Base-by-base conservation (phyloP, 352 stramenopile species). In the Pythium aphanidermatum region DNA sequence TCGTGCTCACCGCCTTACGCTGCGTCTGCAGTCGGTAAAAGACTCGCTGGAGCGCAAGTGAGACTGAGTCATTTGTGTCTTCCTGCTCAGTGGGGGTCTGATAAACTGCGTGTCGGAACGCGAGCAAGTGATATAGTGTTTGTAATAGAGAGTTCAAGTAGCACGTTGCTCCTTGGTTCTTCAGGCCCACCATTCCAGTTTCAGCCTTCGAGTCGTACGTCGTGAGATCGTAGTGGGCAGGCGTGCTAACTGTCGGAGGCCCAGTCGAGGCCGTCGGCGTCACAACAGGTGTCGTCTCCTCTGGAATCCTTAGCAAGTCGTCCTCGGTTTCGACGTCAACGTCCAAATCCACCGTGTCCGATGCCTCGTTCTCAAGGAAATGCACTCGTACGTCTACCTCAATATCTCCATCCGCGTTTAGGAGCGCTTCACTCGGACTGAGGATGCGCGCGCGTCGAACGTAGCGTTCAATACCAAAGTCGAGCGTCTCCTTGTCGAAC, bases 131-230 rank as follows among this genome's bases (percentile, higher is more conserved):
- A 55, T 92, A 97, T 16, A 97, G 64, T 39, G 83, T 96, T 65
- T 97, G 88, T 20, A 97, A 72, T 14, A 97, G 58, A 21, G 86
- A 96, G 58, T 97, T 97, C 68, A 97, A 74, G 60, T 97, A 97
- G 63, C 90, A 97, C 10, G 88, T 97, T 11, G 86, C 87, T 12
- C 86, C 89, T 52, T 95, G 83, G 42, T 95, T 95, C 60, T 95
- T 95, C 5, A 95, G 50, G 0, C 83, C 83, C 13, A 95, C 81
- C 80, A 95, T 92, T 6, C 78, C 78, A 0, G 80, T 95, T 45
- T 88, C 78, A n/a, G 70, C 46, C 46, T 90, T 90, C 2, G 76
- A 90, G 47, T 91, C 75, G 41, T 89, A 88, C 30, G 60, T 43
- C 14, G 73, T 13, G 17, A 83, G 33, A 4, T 76, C 60, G 21